A percentile compares a stretch with the other conserved stretches of the same genome.
Evolutionary conservation across 257 asterid genomes (phyloP).

Genomic region (Craterostigma plantagineum): DNA sequence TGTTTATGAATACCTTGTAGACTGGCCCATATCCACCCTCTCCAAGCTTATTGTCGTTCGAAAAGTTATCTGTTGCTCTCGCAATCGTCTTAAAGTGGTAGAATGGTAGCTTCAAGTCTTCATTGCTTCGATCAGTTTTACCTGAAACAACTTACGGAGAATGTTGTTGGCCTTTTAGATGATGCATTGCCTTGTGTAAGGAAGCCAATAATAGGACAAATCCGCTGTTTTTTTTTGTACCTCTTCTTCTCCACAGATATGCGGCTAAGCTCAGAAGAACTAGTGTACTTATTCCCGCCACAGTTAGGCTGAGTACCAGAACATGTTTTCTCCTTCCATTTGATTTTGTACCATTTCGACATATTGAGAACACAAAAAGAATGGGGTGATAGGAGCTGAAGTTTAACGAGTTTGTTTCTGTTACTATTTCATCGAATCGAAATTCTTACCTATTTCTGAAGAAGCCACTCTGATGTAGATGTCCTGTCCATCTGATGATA

Average conservation of each 20-base stretch:
- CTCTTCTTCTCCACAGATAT: slow-evolving; percentile 1
- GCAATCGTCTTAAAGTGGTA: slow-evolving; percentile 4
- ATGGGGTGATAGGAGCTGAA: background rate
- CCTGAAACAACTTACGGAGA: background rate
- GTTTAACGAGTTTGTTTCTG: background rate
- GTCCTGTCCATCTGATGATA: slow-evolving; percentile 10
- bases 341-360: background rate
- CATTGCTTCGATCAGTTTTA: background rate
- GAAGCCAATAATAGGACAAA: background rate
- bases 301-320: slow-evolving; percentile 3
- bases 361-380: background rate
- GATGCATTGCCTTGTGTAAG: background rate
- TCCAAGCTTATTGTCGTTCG: slow-evolving; percentile 9
- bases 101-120: slow-evolving; percentile 10
- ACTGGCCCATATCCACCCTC: slow-evolving; percentile 18
- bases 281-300: slow-evolving; percentile 1
- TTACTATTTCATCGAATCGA: background rate
- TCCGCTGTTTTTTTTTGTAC: background rate
- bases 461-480: slow-evolving; percentile 20
- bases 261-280: slow-evolving; percentile 3
- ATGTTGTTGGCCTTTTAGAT: background rate
- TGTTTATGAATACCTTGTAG: slow-evolving; percentile 11
- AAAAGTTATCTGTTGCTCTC: slow-evolving; percentile 13
- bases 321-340: slow-evolving; percentile 3
- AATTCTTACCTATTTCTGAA: slow-evolving; percentile 14